Percentiles rank a stretch among this genome's conserved stretches.
Evolutionary conservation across 495 filamentous ascomycete genomes (phyloP).

Genomic region (Collariella sp.): DNA sequence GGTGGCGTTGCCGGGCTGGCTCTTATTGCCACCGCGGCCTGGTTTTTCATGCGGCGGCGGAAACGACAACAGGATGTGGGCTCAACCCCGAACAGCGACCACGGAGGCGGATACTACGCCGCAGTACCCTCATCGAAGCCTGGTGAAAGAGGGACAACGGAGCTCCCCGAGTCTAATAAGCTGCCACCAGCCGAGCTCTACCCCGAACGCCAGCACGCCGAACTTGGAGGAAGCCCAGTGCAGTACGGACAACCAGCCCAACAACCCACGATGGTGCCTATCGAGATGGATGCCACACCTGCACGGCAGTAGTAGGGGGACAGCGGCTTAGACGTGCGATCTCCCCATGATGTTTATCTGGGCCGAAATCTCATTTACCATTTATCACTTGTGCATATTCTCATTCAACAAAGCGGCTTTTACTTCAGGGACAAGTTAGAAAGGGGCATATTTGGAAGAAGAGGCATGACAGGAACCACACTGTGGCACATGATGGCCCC

Average conservation of each 20-base stretch:
- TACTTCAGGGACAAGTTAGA: too few relatives aligned
- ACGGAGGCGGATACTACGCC: background rate
- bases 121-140: background rate
- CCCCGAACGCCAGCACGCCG: background rate
- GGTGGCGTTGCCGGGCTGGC: slow-evolving; percentile 4
- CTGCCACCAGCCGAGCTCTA: background rate
- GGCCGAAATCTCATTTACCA: too few relatives aligned
- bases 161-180: background rate
- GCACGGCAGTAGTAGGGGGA: background rate
- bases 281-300: background rate
- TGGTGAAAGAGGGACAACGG: background rate
- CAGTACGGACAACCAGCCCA: background rate
- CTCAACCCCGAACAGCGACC: background rate
- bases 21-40: background rate
- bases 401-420: too few relatives aligned
- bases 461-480: too few relatives aligned
- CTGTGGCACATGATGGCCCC: too few relatives aligned
- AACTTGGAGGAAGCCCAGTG: background rate
- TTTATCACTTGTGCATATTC: too few relatives aligned
- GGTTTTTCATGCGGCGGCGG: slow-evolving; percentile 2
- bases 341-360: too few relatives aligned
- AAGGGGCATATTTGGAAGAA: too few relatives aligned
- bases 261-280: background rate
- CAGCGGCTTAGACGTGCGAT: too few relatives aligned
- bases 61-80: background rate